A percentile compares a stretch with the other conserved stretches of the same genome.
These are phyloP conservation scores for Candida pseudoglaebosa DNA, from an alignment of 805 yeast species.

Conservation along the genomic window DNA sequence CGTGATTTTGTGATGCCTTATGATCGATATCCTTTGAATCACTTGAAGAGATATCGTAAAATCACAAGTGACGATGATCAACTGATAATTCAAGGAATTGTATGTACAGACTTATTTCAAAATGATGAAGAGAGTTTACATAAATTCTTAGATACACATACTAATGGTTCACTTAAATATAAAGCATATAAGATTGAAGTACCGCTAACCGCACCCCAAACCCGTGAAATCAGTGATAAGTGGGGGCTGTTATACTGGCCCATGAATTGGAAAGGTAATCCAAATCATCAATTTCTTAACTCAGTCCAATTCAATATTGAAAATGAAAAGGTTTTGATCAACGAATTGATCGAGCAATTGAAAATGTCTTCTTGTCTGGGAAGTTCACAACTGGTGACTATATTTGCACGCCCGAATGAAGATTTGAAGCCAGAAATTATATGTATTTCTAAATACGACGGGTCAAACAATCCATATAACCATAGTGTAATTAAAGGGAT, in stretches of 20 bases:
- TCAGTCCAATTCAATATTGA: conserved; percentile 49
- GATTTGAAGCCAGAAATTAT: conserved; percentile 1
- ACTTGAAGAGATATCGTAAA: conserved; percentile 56
- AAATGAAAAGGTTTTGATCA: conserved; percentile 29
- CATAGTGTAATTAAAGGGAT: conserved; percentile 80
- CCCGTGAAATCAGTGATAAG: conserved; percentile 56
- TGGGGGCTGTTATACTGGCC: conserved; percentile 86
- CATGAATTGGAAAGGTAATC: conserved; percentile 89
- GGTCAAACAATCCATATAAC: conserved; percentile 44
- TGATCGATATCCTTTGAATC: conserved; percentile 28
- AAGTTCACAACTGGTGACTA: conserved; percentile 3
- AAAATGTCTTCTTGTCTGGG: not conserved
- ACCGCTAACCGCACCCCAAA: conserved; percentile 63
- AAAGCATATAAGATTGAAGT: conserved; percentile 28
- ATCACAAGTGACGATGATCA: conserved; percentile 4
- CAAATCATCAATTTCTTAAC: conserved; percentile 65
- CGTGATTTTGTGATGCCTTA: conserved; percentile 22
- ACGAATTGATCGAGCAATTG: conserved; percentile 9
- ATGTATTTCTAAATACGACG: not conserved
- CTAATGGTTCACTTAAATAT: conserved; percentile 10
- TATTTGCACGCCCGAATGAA: conserved; percentile 7
- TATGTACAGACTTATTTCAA: conserved; percentile 43
- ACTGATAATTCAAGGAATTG: conserved; percentile 32
- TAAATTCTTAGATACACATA: conserved; percentile 15
- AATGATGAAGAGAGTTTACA: conserved; percentile 18